Evolutionary conservation across 768 basidiomycete species (phyloP), one percentile per base, ranked within the genome.

Genomic region (Inosperma sp.): DNA sequence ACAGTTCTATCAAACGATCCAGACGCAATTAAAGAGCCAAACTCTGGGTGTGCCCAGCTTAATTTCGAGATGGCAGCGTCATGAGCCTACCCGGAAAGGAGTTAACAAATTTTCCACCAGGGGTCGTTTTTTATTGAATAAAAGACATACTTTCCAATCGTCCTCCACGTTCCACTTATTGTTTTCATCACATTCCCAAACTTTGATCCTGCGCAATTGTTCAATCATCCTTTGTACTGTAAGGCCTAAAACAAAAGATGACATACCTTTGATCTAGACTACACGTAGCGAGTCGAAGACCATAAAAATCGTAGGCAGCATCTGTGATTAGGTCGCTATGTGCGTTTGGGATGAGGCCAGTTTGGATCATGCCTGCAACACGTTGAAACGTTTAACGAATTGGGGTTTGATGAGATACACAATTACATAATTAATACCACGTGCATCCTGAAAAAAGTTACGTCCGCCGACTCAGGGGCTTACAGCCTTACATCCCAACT

Each of bases 41-140:
- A 93, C 66, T 93, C 86, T 4, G 95, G 93, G 62, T 94, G 93
- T 1, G 92, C 92, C 89, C 93, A 98, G 46, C 80, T 80, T 12
- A 96, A 59, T 65, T 79, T 84, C 7, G 91, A 81, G 30, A 96
- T 77, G 0, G 94, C 83, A 13, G 93, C 93, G 60, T 95, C 92
- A 64, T 97, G 94, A n/a, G 94, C 95, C 90, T 95, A 50, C 17
- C 16, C n/a, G 25, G 2, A 31, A 31, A 8, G 30, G 30, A 8
- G 30, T 31, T 14, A 31, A n/a, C n/a, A n/a, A n/a, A n/a, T n/a
- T n/a, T n/a, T 14, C n/a, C 29, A 29, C 41, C 30, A 35, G 17
- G 22, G 47, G 21, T n/a, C 17, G 21, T 19, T 5, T 7, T 14
- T 19, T 21, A 34, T 25, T 16, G 29, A 48, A 7, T 17, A 25